phyloP scores from a whole-genome alignment of 192 early-diverging fungal genomes.

The Chytriomyces sp. region DNA sequence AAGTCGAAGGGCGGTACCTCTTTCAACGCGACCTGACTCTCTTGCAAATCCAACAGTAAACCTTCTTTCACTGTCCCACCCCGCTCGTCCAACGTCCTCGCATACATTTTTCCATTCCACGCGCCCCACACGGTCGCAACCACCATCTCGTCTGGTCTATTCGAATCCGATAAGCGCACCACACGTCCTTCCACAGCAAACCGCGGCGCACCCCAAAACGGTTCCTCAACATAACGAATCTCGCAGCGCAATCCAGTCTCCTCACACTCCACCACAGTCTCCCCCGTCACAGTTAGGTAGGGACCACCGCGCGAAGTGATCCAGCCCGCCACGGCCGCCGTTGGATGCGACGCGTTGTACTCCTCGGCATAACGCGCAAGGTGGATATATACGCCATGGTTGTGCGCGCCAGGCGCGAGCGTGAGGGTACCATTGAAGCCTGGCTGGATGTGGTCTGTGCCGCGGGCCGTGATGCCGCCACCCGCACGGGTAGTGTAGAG shows the following conservation, averaged over 20 bases:
- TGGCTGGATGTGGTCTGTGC: conserved; percentile 71
- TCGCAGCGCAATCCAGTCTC: conserved; percentile 63
- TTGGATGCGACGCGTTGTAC: conserved; percentile 68
- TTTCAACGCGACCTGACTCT: conserved; percentile 52
- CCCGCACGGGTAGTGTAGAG: conserved; percentile 62
- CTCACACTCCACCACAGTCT: conserved; percentile 63
- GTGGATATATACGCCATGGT: conserved; percentile 68
- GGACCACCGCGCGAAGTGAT: conserved; percentile 67
- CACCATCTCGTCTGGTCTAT: conserved; percentile 48
- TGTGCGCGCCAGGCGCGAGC: conserved; percentile 64
- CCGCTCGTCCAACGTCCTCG: conserved; percentile 17
- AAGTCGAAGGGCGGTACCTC: conserved; percentile 57
- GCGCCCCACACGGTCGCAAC: conserved; percentile 62
- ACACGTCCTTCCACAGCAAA: conserved; percentile 71
- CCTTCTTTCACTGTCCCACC: too few relatives aligned
- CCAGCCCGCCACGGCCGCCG: conserved; percentile 67
- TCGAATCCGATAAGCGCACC: conserved; percentile 61
- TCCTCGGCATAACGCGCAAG: conserved; percentile 61
- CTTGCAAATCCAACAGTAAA: conserved; percentile 62
- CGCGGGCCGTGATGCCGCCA: conserved; percentile 58
- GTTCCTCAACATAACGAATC: conserved; percentile 73
- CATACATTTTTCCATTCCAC: conserved; percentile 66
- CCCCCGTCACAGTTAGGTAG: conserved; percentile 63
- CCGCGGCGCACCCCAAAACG: conserved; percentile 69
- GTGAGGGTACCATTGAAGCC: conserved; percentile 75